Evolutionary conservation across 148 eudicot genomes (phyloP), one percentile per base, ranked within the genome.

Genomic region (Rhododendron ovatum): DNA sequence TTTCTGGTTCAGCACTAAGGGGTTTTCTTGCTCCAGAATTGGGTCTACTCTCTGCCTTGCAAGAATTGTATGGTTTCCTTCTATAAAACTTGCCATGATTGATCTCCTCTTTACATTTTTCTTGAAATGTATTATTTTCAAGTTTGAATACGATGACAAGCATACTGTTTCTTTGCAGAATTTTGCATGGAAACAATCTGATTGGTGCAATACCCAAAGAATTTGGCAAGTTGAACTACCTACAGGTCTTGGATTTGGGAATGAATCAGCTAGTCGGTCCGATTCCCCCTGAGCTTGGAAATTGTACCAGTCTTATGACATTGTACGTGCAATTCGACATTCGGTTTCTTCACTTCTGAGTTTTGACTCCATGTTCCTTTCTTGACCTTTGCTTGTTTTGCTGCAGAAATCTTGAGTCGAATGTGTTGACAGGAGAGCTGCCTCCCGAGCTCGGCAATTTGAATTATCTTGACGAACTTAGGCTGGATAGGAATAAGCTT

Each of bases 1-100:
- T 98, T 89, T 93, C 98, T 50, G 90, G 92, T 86, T 90, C 93
- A 76, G 96, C 98, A 84, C 85, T 98, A 78, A 94, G 87, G 86
- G 99, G 98, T 53, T 95, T 98, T 89, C 90, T 98, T 89, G 93
- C 94, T 84, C 94, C 98, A 20, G 94, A 98, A 82, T 88, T 98
- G 91, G 89, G 93, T 83, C 82, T 86, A 39, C 89, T 98, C 81
- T 82, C 91, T 11, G 87, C 86, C 86, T 91, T 98, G 90, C 90
- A 93, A 89, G 90, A 98, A 85, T 84, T 98, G 98, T 98, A 94
- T 76, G 95, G 41, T 85, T 73, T 85, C 78, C 65, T 57, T 79
- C 76, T 50, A 37, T 26, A 65, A 18, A 45, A 48, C 12, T 6
- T 26, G 47, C 43, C 15, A 30, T 43, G 30, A 9, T 80, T 35